Percentiles rank a stretch among this genome's conserved stretches.
These are phyloP conservation scores for Capsicum rhomboideum DNA, from an alignment of 257 asterid species.

Conservation along the genomic window DNA sequence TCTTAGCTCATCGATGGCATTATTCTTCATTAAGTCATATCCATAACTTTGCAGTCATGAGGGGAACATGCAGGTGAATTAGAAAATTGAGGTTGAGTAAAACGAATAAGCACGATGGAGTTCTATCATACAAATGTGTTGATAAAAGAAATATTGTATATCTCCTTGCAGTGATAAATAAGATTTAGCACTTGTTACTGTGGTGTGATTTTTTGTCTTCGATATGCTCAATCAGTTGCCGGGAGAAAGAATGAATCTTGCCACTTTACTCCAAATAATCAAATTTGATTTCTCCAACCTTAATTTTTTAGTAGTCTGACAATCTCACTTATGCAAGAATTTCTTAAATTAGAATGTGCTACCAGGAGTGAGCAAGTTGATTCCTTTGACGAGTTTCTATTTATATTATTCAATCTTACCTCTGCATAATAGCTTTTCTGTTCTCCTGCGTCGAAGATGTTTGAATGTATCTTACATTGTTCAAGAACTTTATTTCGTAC, in stretches of 20 bases:
- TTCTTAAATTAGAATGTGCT: neutral
- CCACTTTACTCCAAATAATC: neutral
- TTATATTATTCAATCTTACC: neutral
- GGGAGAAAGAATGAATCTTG: neutral
- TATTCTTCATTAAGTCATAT: neutral
- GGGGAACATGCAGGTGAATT: neutral
- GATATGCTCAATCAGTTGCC: neutral
- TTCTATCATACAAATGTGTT: neutral
- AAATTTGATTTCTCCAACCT: neutral
- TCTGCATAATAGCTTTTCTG: neutral
- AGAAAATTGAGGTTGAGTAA: neutral
- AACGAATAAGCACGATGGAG: neutral
- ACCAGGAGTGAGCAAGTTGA: neutral
- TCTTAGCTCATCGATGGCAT: neutral
- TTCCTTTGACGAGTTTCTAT: neutral
- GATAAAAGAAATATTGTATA: neutral
- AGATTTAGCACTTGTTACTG: neutral
- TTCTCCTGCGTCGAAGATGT: neutral
- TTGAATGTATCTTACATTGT: neutral
- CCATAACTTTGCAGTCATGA: neutral
- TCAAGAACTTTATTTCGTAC: slow-evolving; percentile 3
- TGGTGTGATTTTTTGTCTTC: neutral
- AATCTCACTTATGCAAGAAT: neutral
- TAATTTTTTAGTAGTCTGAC: neutral
- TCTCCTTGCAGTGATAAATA: neutral